phyloP scores from a whole-genome alignment of 768 basidiomycete genomes.

The Suillus subalutaceus region DNA sequence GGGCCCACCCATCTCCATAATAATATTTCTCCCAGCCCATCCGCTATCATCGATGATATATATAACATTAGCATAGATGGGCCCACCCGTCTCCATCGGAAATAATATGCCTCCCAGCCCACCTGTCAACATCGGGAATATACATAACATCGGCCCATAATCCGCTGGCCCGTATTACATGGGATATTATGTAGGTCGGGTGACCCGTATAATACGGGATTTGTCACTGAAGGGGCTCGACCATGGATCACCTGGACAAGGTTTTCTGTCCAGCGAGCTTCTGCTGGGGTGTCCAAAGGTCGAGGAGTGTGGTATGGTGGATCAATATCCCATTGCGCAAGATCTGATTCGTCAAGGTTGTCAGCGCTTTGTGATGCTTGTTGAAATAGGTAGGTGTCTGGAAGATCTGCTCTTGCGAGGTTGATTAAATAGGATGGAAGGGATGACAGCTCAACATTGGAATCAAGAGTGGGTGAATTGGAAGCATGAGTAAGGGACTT shows the following conservation, averaged over 20 bases:
- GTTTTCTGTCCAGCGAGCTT: slow-evolving; percentile 2
- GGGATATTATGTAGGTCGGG: too few species aligned
- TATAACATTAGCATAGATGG: too few species aligned
- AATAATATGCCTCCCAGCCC: too few species aligned
- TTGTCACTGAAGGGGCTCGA: too few species aligned
- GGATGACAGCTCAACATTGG: neutral
- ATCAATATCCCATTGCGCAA: slow-evolving; percentile 3
- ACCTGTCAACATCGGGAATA: too few species aligned
- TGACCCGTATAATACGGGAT: too few species aligned
- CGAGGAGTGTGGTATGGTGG: slow-evolving; percentile 11
- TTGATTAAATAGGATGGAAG: neutral
- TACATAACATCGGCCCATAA: too few species aligned
- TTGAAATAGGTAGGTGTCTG: slow-evolving; percentile 9
- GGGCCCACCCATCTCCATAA: too few species aligned
- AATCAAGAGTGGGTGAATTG: neutral
- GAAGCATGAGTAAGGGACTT: neutral
- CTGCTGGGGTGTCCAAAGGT: neutral
- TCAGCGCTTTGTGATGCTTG: slow-evolving; percentile 8
- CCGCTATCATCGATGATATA: too few species aligned
- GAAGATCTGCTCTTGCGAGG: slow-evolving; percentile 5
- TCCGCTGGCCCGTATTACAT: too few species aligned
- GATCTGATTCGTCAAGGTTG: slow-evolving; percentile 8
- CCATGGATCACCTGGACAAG: neutral
- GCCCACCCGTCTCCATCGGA: too few species aligned
- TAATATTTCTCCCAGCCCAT: too few species aligned